A percentile compares a stretch with the other conserved stretches of the same genome.
Evolutionary conservation across 495 filamentous ascomycete species (phyloP).

Genomic region (Podospora pseudoanserina): DNA sequence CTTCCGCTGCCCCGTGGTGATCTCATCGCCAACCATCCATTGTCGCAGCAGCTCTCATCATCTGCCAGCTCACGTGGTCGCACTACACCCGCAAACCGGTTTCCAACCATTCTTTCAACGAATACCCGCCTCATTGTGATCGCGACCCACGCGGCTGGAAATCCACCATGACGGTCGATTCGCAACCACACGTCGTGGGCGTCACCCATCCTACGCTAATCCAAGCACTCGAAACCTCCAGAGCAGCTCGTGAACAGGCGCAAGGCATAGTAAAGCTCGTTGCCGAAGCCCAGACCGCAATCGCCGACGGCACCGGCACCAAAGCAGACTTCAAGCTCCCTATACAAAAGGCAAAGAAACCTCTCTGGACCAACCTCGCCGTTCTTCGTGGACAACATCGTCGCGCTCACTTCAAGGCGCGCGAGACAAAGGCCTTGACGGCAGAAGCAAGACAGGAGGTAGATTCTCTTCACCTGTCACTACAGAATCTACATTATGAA

Average conservation of each 20-base stretch:
- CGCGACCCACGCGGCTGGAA: background rate
- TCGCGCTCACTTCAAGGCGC: slow-evolving; percentile 70
- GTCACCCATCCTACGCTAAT: slow-evolving; percentile 67
- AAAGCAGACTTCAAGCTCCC: slow-evolving; percentile 54
- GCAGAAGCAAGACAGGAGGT: slow-evolving; percentile 86
- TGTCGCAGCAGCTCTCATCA: slow-evolving; percentile 6
- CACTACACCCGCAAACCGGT: background rate
- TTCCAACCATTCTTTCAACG: background rate
- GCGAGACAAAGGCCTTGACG: slow-evolving; percentile 82
- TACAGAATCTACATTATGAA: slow-evolving; percentile 97
- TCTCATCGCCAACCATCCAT: slow-evolving; percentile 13
- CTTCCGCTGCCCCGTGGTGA: slow-evolving; percentile 3
- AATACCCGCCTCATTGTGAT: background rate
- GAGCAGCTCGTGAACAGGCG: slow-evolving; percentile 68
- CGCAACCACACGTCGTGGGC: slow-evolving; percentile 46
- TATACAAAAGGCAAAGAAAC: slow-evolving; percentile 73
- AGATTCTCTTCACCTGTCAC: slow-evolving; percentile 82
- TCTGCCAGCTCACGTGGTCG: background rate
- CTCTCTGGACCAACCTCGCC: slow-evolving; percentile 72
- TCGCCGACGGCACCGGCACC: slow-evolving; percentile 27
- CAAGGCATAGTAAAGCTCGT: slow-evolving; percentile 60
- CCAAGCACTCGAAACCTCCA: slow-evolving; percentile 67
- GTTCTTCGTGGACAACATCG: slow-evolving; percentile 81
- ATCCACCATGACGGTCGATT: slow-evolving; percentile 22
- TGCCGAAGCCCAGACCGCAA: slow-evolving; percentile 42